phyloP scores from a whole-genome alignment of 2,329 filamentous ascomycete genomes.

The Thelonectria discophora region DNA sequence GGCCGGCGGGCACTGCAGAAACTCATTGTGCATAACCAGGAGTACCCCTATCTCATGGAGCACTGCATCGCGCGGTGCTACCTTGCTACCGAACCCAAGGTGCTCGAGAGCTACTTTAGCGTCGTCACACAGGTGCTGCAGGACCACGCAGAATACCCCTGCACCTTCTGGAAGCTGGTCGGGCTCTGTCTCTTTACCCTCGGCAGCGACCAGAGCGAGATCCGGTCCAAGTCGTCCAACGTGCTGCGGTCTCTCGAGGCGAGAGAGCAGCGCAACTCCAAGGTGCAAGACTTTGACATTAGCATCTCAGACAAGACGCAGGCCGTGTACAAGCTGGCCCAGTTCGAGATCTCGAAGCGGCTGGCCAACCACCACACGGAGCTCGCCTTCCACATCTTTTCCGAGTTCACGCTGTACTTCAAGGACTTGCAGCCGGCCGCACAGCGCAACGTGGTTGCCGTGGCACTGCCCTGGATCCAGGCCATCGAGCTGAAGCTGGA shows the following conservation, averaged over 20 bases:
- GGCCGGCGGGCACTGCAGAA: conserved; percentile 89
- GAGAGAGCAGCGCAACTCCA: conserved; percentile 80
- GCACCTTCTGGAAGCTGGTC: conserved; percentile 90
- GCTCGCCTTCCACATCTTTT: conserved; percentile 92
- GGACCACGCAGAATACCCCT: conserved; percentile 81
- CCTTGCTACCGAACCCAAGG: conserved; percentile 78
- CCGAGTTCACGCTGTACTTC: conserved; percentile 94
- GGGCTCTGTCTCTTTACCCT: conserved; percentile 90
- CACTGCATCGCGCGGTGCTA: conserved; percentile 94
- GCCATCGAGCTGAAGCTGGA: conserved; percentile 92
- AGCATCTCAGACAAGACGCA: conserved; percentile 99
- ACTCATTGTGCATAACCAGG: conserved; percentile 87
- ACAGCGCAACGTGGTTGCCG: conserved; percentile 93
- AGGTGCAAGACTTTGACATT: conserved; percentile 96
- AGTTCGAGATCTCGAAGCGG: conserved; percentile 94
- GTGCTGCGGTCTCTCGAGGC: conserved; percentile 85
- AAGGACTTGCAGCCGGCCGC: conserved; percentile 83
- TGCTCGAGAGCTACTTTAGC: conserved; percentile 93
- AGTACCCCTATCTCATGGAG: conserved; percentile 85
- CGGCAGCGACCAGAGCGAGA: conserved; percentile 88
- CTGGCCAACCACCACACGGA: conserved; percentile 89
- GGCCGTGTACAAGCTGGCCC: conserved; percentile 95
- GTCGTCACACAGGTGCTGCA: conserved; percentile 89
- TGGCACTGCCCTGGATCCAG: conserved; percentile 95
- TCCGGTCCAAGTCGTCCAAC: conserved; percentile 86